Evolutionary conservation across 352 stramenopile genomes (phyloP), one percentile per base, ranked within the genome.

Genomic region (Phytopythium vexans): DNA sequence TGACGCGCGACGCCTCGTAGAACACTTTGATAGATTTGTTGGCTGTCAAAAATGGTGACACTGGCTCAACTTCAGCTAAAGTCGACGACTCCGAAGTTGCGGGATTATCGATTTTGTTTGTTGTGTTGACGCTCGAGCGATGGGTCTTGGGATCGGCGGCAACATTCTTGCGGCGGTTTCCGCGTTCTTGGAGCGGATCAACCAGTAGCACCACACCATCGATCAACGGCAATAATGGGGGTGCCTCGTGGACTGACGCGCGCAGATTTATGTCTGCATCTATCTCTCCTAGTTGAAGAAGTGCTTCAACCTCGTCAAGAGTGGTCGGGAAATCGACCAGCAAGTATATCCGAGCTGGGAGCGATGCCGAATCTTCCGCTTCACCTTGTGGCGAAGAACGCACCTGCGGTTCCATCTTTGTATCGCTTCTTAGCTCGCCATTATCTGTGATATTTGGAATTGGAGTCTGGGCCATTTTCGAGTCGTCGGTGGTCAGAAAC

Each of bases 321-420:
- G 74, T 74, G 16, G 62, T 56, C 11, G 79, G 82, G 47, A 86
- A 92, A 49, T 89, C 71, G 12, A 70, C 37, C 12, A 92, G 51
- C 8, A 92, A 41, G 46, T 86, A 90, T 14, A 88, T 68, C 7
- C 80, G 72, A 0, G 63, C 49, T 27, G 59, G 69, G 57, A 14
- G 35, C 27, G 38, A 37, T 45, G 16, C 39, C 8, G 54, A 9
- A 11, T 36, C 49, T 12, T 34, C 34, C 8, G 8, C 34, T 4
- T 31, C 11, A 21, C 21, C 21, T 27, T 27, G 21, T 27, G 21
- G 21, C 21, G 21, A 27, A 27, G 21, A 27, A 27, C 21, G 21
- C 21, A 27, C 21, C 21, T 27, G 21, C 21, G 21, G 21, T 27
- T 27, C 21, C 21, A 27, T 27, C 21, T 27, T 15, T 48, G 21